Evolutionary conservation across 805 yeast genomes (phyloP), one percentile per base, ranked within the genome.

Genomic region (Wickerhamia fluorescens): DNA sequence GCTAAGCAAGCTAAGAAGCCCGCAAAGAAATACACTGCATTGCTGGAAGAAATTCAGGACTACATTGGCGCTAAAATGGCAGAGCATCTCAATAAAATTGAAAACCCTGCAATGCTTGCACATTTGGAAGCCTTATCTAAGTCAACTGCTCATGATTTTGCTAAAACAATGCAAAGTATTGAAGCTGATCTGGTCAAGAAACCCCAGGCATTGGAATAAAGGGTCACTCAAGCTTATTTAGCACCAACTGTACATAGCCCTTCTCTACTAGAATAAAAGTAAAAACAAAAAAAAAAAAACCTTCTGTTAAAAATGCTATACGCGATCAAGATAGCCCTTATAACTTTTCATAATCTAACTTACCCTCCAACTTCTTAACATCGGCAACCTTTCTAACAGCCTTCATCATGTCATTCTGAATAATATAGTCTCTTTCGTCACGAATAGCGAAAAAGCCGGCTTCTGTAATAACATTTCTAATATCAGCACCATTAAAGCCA

Each of bases 401-500:
- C 60, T 92, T 92, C 89, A 92, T 82, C 58, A 92, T 56, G 65
- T 92, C 99, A 47, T 82, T 78, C 56, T 92, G 98, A 30, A 85
- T 56, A 45, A 92, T 86, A 61, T 85, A 86, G 55, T 89, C 96
- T 49, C 98, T 78, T 53, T 92, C 98, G 51, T 92, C 96, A 62
- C 98, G 76, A 45, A 92, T 92, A 30, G 98, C 97, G 45, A 88
- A 86, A 63, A 92, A 92, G 2, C 98, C 98, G 16, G 96, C 96
- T 64, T 89, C 98, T n/a, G 98, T 89, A 19, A 88, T 73, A 35
- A 92, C 95, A 54, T 89, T 89, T 58, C 98, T 78, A 45, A 89
- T 80, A 70, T 89, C 98, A 5, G 97, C 97, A 66, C 98, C 98
- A 59, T 89, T 89, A 63, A 92, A 92, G 2, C 97, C 97, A 61